Base-by-base conservation (phyloP, 2,329 filamentous ascomycete genomes). In the Botrytis fragariae region DNA sequence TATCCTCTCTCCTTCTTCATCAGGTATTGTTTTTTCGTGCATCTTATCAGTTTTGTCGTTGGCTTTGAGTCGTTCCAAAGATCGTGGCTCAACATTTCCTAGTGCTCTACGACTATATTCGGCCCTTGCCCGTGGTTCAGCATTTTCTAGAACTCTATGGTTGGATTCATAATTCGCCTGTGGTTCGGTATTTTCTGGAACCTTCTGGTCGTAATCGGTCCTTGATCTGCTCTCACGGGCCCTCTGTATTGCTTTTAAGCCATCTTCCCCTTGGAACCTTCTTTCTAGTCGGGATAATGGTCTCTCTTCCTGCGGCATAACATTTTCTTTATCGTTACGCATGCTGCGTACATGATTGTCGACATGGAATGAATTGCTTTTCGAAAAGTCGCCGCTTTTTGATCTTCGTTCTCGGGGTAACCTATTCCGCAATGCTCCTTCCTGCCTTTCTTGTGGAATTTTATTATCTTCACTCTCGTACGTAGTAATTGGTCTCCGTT, bases 21-120 rank as follows among this genome's bases (percentile, higher is more conserved):
- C 75, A 22, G 78, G 62, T n/a, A 77, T 77, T 4, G 76, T 77
- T 65, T 71, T 77, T 37, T 77, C 75, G 59, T 78, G 69, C 51
- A 74, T 72, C n/a, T 74, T 71, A 44, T 74, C 74, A 20, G 20
- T 60, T 37, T 74, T 70, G 57, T 70, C 59, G 4, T 67, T 72
- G 22, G 14, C n/a, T 44, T 61, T 64, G 29, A 9, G 16, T 60
- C 69, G 61, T 60, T 60, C 70, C 51, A 74, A 51, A 12, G 65
- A 72, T 39, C 72, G 32, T n/a, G 51, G 65, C 65, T 59, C 37
- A 12, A 32, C 4, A 32, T 44, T 69, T 32, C 42, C 65, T 25
- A 1, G 4, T 32, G 37, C n/a, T 25, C n/a, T 57, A 25, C 29
- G 65, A 10, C 3, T 57, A 37, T 42, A 16, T 57, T 68, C 65